A percentile compares a stretch with the other conserved stretches of the same genome.
These are phyloP conservation scores for Tremella yokohamensis DNA, from an alignment of 768 basidiomycete genomes.

Conservation along the genomic window DNA sequence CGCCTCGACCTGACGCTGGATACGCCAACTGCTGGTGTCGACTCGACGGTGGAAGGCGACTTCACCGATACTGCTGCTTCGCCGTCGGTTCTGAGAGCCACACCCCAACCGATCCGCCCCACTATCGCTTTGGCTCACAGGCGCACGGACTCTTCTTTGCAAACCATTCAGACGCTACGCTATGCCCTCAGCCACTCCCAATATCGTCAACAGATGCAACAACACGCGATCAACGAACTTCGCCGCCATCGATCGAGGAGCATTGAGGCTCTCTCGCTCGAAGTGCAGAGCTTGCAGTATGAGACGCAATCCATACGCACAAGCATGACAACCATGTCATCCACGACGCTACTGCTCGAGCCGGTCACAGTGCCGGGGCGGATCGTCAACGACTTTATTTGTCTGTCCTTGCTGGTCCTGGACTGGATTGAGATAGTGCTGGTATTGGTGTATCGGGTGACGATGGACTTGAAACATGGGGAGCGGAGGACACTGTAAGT, in stretches of 20 bases:
- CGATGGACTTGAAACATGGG: conserved; percentile 24
- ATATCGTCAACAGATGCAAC: conserved; percentile 4
- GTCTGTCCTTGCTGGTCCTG: conserved; percentile 23
- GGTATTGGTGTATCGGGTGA: conserved; percentile 22
- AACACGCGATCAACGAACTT: conserved; percentile 10
- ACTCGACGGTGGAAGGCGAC: neutral
- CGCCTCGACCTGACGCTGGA: neutral
- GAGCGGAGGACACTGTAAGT: conserved; percentile 29
- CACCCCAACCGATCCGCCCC: neutral
- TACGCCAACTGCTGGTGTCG: neutral
- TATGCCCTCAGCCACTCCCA: neutral
- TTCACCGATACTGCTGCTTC: neutral
- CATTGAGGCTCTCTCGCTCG: neutral
- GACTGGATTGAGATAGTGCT: conserved; percentile 31
- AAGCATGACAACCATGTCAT: neutral
- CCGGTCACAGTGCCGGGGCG: conserved; percentile 32
- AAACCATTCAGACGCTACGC: neutral
- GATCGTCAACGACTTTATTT: conserved; percentile 35
- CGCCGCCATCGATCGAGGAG: neutral
- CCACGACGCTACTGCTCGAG: conserved; percentile 3
- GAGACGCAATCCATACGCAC: neutral
- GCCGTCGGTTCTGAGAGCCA: neutral
- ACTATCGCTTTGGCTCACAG: conserved; percentile 3
- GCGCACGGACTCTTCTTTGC: neutral
- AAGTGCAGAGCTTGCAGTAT: neutral